Conservation (phyloP, 768 basidiomycete genomes). For the Crassisporium funariophilum region DNA sequence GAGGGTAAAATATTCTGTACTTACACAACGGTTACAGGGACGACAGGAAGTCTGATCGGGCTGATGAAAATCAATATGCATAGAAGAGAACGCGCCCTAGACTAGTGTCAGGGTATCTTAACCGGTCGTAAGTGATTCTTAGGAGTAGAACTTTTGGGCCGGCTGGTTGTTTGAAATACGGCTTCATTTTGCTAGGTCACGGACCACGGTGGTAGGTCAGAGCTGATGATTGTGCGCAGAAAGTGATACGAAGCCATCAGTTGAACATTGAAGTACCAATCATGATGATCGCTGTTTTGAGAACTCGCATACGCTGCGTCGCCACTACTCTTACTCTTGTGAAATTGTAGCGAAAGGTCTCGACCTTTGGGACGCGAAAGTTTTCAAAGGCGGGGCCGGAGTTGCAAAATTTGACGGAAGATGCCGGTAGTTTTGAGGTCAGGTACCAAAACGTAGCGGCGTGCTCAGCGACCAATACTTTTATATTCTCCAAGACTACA, state of each 20-base stretch:
- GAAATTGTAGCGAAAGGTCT: too few species aligned
- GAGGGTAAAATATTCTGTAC: slow-evolving; percentile 1
- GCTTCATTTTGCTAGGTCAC: not conserved
- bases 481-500: slow-evolving; percentile 44
- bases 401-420: slow-evolving; percentile 52
- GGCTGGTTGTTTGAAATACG: not conserved
- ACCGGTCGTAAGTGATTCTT: too few species aligned
- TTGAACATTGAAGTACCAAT: too few species aligned
- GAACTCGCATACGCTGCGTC: too few species aligned
- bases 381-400: slow-evolving; percentile 40
- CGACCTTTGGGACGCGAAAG: slow-evolving; percentile 13
- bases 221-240: too few species aligned
- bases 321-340: too few species aligned
- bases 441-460: slow-evolving; percentile 44
- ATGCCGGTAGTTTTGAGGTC: slow-evolving; percentile 50
- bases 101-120: too few species aligned
- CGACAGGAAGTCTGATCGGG: slow-evolving; percentile 18
- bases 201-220: too few species aligned
- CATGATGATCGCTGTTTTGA: too few species aligned
- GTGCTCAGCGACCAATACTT: slow-evolving; percentile 41
- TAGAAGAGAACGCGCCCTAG: slow-evolving; percentile 7
- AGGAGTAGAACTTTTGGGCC: too few species aligned
- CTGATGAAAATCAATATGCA: slow-evolving; percentile 15
- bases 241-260: not conserved
- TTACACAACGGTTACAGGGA: slow-evolving; percentile 10